Evolutionary conservation across 129 eudicot species (phyloP), one percentile per base, ranked within the genome.

Genomic region (Deinandra increscens): DNA sequence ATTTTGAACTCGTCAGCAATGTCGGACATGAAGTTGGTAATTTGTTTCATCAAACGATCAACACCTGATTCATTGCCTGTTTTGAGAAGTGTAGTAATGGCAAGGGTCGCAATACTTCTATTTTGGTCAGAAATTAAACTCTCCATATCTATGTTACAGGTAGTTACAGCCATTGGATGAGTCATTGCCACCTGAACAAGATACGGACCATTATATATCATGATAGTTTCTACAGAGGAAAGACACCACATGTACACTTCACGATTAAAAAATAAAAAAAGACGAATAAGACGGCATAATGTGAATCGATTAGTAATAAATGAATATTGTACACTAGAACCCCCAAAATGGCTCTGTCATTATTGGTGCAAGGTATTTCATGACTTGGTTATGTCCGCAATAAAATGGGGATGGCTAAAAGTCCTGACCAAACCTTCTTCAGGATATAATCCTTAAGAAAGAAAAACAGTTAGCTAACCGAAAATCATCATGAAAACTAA

Each of bases 1-100:
- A 92, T 92, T 81, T 92, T 92, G 80, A 92, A 92, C 85, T 92
- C 98, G 49, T 92, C 98, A 39, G 98, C 96, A 79, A 92, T 92
- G 69, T 92, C 98, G 34, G 98, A 88, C 98, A 92, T 92, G 72
- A 92, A 92, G 78, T 84, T 92, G 9, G 96, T 92, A 33, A 92
- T 92, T 84, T 92, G 98, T 69, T 92, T 92, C 98, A 92, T 92
- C 73, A 92, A 77, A 36, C 98, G 96, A 56, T 92, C 98, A 75
- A 92, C 91, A 63, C 96, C 91, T 41, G 98, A 92, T 82, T 92
- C 98, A 68, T 92, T 88, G 68, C 98, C 98, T 78, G 98, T 92
- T 78, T 92, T 92, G 72, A 92, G 85, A 26, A 92, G 83, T 66
- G 98, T 92, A 55, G 98, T 92, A 45, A 92, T 92, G 66, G 98